Percentiles rank a stretch among this genome's conserved stretches.
phyloP scores from a whole-genome alignment of 345 rosid species.

The Carallia pectinifolia region DNA sequence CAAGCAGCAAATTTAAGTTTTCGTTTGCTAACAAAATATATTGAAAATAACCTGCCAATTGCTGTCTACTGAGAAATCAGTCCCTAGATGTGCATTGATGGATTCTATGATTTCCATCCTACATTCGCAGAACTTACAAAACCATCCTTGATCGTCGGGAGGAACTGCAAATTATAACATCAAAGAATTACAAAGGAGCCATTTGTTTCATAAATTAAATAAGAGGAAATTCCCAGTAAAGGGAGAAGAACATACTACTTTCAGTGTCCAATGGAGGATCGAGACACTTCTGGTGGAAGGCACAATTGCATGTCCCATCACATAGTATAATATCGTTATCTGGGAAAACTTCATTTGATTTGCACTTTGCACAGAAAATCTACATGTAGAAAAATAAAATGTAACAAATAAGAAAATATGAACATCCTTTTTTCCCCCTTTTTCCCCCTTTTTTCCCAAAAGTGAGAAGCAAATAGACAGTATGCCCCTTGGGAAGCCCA shows the following conservation, averaged over 20 bases:
- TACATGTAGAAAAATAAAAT: slow-evolving; percentile 25
- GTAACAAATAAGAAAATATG: not conserved
- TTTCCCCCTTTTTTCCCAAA: not conserved
- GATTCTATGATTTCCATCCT: slow-evolving; percentile 87
- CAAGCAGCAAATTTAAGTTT: slow-evolving; percentile 8
- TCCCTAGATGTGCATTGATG: slow-evolving; percentile 92
- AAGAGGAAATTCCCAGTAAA: not conserved
- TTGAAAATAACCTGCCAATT: slow-evolving; percentile 68
- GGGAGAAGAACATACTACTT: slow-evolving; percentile 51
- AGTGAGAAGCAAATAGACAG: not conserved
- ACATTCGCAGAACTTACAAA: slow-evolving; percentile 85
- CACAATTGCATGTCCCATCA: slow-evolving; percentile 94
- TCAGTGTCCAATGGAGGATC: slow-evolving; percentile 91
- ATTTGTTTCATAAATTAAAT: slow-evolving; percentile 10
- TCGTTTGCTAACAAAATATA: not conserved
- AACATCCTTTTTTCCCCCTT: not conserved
- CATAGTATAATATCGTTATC: slow-evolving; percentile 94
- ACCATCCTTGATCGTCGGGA: slow-evolving; percentile 97
- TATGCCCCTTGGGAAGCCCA: not conserved
- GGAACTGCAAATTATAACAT: slow-evolving; percentile 59
- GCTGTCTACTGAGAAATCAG: slow-evolving; percentile 58
- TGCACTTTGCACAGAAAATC: slow-evolving; percentile 97
- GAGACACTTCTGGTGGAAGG: slow-evolving; percentile 91
- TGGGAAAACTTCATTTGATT: slow-evolving; percentile 71
- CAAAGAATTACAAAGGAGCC: slow-evolving; percentile 9